Conservation (phyloP, 2,329 filamentous ascomycete species). For the Pseudodiploospora longispora region DNA sequence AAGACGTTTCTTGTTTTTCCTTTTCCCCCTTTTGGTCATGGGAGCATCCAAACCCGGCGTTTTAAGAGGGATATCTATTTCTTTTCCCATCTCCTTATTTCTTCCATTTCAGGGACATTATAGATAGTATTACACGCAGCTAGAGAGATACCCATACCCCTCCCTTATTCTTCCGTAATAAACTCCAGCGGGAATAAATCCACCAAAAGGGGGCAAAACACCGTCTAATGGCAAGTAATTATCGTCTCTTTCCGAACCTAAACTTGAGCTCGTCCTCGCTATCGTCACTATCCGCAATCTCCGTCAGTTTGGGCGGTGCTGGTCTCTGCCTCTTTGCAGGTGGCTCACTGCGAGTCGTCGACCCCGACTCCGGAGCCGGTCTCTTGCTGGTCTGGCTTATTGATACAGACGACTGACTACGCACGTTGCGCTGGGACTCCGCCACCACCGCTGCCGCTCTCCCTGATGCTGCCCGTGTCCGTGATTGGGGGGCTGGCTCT, state of each 20-base stretch:
- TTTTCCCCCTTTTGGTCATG: no score
- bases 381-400: slow-evolving; percentile 23
- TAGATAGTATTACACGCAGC: background rate
- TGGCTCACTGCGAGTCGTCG: slow-evolving; percentile 14
- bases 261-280: slow-evolving; percentile 52
- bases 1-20: background rate
- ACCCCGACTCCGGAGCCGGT: slow-evolving; percentile 19
- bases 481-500: background rate
- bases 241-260: slow-evolving; percentile 44
- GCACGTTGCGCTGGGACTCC: slow-evolving; percentile 20
- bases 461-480: background rate
- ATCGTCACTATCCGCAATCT: slow-evolving; percentile 33
- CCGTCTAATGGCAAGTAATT: slow-evolving; percentile 3
- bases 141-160: slow-evolving; percentile 8
- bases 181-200: no score
- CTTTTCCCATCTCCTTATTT: background rate
- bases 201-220: background rate
- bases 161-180: background rate
- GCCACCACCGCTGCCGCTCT: slow-evolving; percentile 10
- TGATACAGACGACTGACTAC: slow-evolving; percentile 18
- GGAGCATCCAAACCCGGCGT: background rate
- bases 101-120: background rate
- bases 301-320: slow-evolving; percentile 23
- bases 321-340: slow-evolving; percentile 25
- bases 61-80: background rate